These are phyloP conservation scores for Leptomonas seymouri DNA, from an alignment of 208 protist species.

Conservation along the genomic window DNA sequence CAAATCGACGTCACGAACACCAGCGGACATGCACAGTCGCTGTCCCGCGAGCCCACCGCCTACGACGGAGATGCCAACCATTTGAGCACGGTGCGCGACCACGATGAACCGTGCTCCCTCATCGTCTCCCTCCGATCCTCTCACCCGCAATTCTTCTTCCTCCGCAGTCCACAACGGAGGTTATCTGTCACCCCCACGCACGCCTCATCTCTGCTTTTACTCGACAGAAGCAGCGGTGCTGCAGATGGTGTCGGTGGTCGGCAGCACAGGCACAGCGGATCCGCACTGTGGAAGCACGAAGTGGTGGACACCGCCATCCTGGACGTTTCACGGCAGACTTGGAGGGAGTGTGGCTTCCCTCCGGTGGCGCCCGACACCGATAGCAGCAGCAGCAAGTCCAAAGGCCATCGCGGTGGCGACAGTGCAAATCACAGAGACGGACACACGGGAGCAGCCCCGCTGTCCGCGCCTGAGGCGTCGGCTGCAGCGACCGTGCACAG, in stretches of 20 bases:
- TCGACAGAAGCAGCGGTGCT: not conserved
- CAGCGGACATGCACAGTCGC: slow-evolving; percentile 18
- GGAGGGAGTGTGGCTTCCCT: slow-evolving; percentile 21
- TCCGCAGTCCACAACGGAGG: slow-evolving; percentile 15
- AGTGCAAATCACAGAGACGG: not conserved
- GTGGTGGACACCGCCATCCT: slow-evolving; percentile 18
- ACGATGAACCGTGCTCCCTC: slow-evolving; percentile 47
- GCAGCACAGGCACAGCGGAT: slow-evolving; percentile 8
- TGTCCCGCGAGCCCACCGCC: not conserved
- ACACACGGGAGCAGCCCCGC: not conserved
- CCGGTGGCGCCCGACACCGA: slow-evolving; percentile 6
- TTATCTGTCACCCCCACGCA: not conserved
- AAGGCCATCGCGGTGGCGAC: not conserved
- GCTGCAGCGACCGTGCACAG: not conserved
- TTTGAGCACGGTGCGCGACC: slow-evolving; percentile 1
- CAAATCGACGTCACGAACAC: slow-evolving; percentile 40
- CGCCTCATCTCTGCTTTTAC: slow-evolving; percentile 11
- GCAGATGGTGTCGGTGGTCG: not conserved
- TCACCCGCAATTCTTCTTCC: slow-evolving; percentile 61
- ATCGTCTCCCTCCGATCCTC: slow-evolving; percentile 74
- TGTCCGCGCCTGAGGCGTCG: not conserved
- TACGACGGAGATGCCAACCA: not conserved
- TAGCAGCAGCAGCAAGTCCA: not conserved
- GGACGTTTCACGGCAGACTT: slow-evolving; percentile 24
- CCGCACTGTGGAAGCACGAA: slow-evolving; percentile 15